These are phyloP conservation scores for Croton laevigatus DNA, from an alignment of 441 rosid genomes.

Conservation along the genomic window DNA sequence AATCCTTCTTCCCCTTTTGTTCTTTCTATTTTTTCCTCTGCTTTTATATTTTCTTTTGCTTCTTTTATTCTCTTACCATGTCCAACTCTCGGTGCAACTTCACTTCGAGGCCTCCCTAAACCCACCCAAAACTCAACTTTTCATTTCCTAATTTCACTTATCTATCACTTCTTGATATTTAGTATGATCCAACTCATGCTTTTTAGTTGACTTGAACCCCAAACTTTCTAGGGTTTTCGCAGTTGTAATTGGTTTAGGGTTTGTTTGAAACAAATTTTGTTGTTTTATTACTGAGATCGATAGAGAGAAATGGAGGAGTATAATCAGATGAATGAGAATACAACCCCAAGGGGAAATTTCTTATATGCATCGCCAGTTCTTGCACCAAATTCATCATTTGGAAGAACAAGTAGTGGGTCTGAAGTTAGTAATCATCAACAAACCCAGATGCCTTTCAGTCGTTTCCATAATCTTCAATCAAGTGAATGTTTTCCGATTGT, in stretches of 20 bases:
- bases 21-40: slow-evolving; percentile 14
- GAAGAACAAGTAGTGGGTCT: slow-evolving; percentile 46
- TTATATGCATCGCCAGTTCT: slow-evolving; percentile 57
- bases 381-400: slow-evolving; percentile 50
- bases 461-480: slow-evolving; percentile 47
- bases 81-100: slow-evolving; percentile 49
- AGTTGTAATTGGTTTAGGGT: slow-evolving; percentile 44
- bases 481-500: slow-evolving; percentile 52
- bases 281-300: slow-evolving; percentile 18
- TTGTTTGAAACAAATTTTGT: slow-evolving; percentile 16
- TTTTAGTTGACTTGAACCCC: slow-evolving; percentile 18
- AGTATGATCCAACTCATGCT: slow-evolving; percentile 24
- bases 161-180: slow-evolving; percentile 24
- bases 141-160: slow-evolving; percentile 18
- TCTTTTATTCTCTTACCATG: slow-evolving; percentile 16
- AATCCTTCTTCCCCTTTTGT: slow-evolving; percentile 10
- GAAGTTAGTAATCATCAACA: slow-evolving; percentile 40
- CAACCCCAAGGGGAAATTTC: slow-evolving; percentile 63
- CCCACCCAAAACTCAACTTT: not conserved
- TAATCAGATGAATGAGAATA: slow-evolving; percentile 54
- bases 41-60: not conserved
- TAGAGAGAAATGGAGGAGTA: slow-evolving; percentile 62
- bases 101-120: slow-evolving; percentile 35
- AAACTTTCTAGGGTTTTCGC: slow-evolving; percentile 39
- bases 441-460: slow-evolving; percentile 37